A percentile compares a stretch with the other conserved stretches of the same genome.
Conservation (phyloP, 2,329 filamentous ascomycete genomes). For the Capronia coronata region DNA sequence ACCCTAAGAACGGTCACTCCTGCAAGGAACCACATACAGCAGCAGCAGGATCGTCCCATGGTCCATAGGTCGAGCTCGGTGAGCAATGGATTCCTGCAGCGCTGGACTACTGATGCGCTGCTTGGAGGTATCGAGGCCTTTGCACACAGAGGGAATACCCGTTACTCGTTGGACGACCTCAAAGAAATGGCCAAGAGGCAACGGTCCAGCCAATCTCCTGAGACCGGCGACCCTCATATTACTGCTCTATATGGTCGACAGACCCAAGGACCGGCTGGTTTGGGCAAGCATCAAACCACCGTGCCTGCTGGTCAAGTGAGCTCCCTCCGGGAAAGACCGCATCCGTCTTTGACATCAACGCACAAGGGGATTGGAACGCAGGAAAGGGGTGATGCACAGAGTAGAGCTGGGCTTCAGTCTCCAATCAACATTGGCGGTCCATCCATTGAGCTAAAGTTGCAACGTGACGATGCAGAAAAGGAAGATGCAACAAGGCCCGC, state of each 20-base stretch:
- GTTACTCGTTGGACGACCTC: conserved; percentile 21
- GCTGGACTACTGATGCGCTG: conserved; percentile 12
- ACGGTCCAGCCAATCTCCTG: neutral
- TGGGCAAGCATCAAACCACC: neutral
- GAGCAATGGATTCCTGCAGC: conserved; percentile 3
- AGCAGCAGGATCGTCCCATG: neutral
- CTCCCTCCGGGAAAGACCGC: neutral
- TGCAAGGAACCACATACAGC: neutral
- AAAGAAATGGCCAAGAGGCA: conserved; percentile 1
- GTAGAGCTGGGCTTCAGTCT: neutral
- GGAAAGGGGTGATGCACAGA: neutral
- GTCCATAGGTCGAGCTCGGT: neutral
- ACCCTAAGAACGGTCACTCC: neutral
- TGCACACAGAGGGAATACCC: neutral
- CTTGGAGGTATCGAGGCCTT: conserved; percentile 9
- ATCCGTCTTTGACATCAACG: neutral
- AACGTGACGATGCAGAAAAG: neutral
- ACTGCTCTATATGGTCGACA: neutral
- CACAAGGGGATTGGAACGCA: neutral
- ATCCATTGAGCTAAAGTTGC: neutral
- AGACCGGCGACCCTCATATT: neutral
- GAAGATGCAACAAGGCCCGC: neutral
- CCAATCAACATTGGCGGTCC: neutral
- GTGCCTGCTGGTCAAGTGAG: too few species aligned
- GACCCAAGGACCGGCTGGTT: neutral